Conservation (phyloP, 148 eudicot species). For the Camellia sinensis region DNA sequence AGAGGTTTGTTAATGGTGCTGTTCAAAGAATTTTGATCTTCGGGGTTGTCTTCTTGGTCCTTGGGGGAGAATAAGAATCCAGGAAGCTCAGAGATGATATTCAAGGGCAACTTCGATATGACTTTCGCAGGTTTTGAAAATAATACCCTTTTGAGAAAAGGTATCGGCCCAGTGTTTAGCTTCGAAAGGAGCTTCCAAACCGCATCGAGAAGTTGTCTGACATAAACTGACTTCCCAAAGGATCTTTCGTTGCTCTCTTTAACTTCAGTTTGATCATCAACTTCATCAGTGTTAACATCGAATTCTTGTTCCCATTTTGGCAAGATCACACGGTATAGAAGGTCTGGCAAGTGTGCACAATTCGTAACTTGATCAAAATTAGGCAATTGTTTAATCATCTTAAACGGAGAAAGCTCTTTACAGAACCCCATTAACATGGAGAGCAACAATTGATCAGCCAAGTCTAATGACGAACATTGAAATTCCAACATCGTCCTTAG, state of each 20-base stretch:
- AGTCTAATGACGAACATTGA: slow-evolving; percentile 14
- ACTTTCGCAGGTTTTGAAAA: slow-evolving; percentile 3
- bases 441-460: slow-evolving; percentile 20
- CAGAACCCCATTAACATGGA: slow-evolving; percentile 28
- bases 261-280: slow-evolving; percentile 9
- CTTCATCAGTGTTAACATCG: not conserved
- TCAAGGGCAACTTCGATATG: slow-evolving; percentile 13
- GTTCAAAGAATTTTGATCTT: not conserved
- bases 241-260: slow-evolving; percentile 5
- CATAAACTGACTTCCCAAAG: not conserved
- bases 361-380: not conserved
- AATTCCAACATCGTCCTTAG: slow-evolving; percentile 30
- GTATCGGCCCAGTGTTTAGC: not conserved
- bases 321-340: slow-evolving; percentile 31
- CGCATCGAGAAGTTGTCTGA: not conserved
- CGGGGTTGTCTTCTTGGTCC: slow-evolving; percentile 3
- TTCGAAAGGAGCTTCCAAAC: not conserved
- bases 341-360: slow-evolving; percentile 28
- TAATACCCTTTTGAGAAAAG: not conserved
- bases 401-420: slow-evolving; percentile 31
- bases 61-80: slow-evolving; percentile 13
- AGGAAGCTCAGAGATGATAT: slow-evolving; percentile 12
- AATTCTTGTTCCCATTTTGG: slow-evolving; percentile 15
- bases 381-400: slow-evolving; percentile 11
- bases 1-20: slow-evolving; percentile 15